Percentiles rank a stretch among this genome's conserved stretches.
These are phyloP conservation scores for Kwoniella heveanensis DNA, from an alignment of 768 basidiomycete genomes.

Conservation along the genomic window DNA sequence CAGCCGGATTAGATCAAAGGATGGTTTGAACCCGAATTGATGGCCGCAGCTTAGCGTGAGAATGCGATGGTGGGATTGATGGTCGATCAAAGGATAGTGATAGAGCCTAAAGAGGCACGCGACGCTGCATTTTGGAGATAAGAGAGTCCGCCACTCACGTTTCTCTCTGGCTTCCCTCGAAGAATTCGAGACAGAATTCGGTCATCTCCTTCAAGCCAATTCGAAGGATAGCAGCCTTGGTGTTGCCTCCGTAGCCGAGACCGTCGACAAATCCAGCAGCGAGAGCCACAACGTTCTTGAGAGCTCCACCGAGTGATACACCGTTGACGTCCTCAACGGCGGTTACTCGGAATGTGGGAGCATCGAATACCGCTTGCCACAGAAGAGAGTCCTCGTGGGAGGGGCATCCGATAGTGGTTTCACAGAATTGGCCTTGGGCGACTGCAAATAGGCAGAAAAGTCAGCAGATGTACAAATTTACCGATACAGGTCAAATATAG, in stretches of 20 bases:
- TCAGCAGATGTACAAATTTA: background rate
- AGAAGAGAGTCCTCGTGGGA: conserved; percentile 53
- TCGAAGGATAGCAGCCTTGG: conserved; percentile 60
- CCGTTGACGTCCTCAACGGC: conserved; percentile 59
- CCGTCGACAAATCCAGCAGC: conserved; percentile 60
- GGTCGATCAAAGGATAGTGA: background rate
- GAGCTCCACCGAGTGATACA: conserved; percentile 59
- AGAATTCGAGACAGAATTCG: conserved; percentile 58
- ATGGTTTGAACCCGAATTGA: background rate
- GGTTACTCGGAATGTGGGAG: conserved; percentile 57
- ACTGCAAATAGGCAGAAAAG: conserved; percentile 39
- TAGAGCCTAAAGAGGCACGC: conserved; percentile 19
- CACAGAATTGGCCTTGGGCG: conserved; percentile 59
- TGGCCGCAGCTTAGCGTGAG: background rate
- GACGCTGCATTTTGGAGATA: conserved; percentile 33
- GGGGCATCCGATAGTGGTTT: conserved; percentile 60
- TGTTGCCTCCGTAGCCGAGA: conserved; percentile 57
- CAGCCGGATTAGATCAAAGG: background rate
- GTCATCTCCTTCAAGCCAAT: conserved; percentile 60
- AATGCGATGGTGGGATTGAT: background rate
- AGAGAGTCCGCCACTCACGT: conserved; percentile 52
- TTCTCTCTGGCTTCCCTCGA: conserved; percentile 55
- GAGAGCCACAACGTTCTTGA: conserved; percentile 61
- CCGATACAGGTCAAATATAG: background rate
- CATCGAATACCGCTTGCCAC: conserved; percentile 58